Conservation (phyloP, 2,329 filamentous ascomycete species). For the Stemphylium beticola region DNA sequence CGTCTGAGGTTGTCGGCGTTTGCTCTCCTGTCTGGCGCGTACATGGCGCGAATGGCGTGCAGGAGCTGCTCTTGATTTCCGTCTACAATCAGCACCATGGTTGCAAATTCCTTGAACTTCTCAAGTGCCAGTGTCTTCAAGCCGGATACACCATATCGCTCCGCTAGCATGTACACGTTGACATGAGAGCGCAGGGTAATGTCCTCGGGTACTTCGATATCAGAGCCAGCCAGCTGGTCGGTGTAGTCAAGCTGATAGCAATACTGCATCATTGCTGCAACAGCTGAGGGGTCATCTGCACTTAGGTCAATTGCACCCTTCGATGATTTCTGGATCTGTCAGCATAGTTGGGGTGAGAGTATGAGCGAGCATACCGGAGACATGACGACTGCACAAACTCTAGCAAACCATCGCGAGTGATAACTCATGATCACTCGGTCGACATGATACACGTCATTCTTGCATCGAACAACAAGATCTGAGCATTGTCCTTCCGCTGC, state of each 20-base stretch:
- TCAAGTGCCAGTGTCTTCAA: constrained; percentile 32
- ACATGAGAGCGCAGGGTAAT: constrained; percentile 35
- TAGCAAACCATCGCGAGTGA: constrained; percentile 40
- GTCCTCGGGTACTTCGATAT: constrained; percentile 26
- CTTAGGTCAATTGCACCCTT: constrained; percentile 39
- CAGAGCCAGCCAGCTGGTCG: constrained; percentile 29
- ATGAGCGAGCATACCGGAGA: constrained; percentile 20
- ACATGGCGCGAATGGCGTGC: constrained; percentile 34
- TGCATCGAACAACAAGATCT: constrained; percentile 39
- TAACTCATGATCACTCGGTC: constrained; percentile 39
- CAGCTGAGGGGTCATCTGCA: constrained; percentile 38
- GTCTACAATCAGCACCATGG: constrained; percentile 26
- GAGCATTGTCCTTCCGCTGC: constrained; percentile 26
- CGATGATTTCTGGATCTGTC: constrained; percentile 26
- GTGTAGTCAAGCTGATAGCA: constrained; percentile 41
- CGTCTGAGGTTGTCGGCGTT: constrained; percentile 31
- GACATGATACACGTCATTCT: constrained; percentile 38
- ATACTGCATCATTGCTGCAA: constrained; percentile 45
- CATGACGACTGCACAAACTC: constrained; percentile 36
- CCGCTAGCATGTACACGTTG: constrained; percentile 38
- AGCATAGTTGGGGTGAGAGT: constrained; percentile 1
- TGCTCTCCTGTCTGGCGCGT: constrained; percentile 28
- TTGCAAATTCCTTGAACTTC: constrained; percentile 36
- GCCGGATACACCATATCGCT: constrained; percentile 35
- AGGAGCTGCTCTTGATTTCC: constrained; percentile 35